Evolutionary conservation across 129 eudicot genomes (phyloP), one percentile per base, ranked within the genome.

Genomic region (Calendula officinalis): DNA sequence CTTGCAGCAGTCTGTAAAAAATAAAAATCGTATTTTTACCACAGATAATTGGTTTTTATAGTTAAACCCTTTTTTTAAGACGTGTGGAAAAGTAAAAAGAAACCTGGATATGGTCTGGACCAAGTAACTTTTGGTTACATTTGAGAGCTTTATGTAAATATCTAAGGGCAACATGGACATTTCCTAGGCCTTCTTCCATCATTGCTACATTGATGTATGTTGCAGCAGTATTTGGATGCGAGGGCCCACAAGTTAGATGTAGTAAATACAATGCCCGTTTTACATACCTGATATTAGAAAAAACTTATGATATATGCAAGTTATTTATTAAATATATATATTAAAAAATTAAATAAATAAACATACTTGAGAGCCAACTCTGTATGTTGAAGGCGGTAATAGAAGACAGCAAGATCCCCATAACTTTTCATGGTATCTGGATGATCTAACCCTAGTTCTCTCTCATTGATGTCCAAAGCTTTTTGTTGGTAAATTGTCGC

Each of bases 121-220:
- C 99, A 70, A 94, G 95, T 60, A 94, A 77, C 82, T 72, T 82
- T 75, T 94, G 95, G 84, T 94, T 94, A 75, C 97, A 94, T 69
- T 94, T 94, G 56, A 94, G 87, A 72, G 99, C 99, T 85, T 94
- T 94, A 59, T 94, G 97, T 22, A 89, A 94, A 80, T 94, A 94
- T 86, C 99, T 75, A 63, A 94, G 99, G 53, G 99, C 99, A 35
- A 94, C 91, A 61, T 94, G 99, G 59, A 94, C 99, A 59, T 88
- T 94, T 64, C 99, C 99, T 17, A 94, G 86, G 61, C 99, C 99
- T 82, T 92, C 99, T 84, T 92, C 99, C 99, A 92, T 92, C 99
- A 92, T 92, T 69, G 99, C 99, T 64, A 92, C 95, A 70, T 92
- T 92, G 68, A 92, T 92, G 77, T 92, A 92, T 66, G 99, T 92